Conservation (phyloP, 441 rosid species). For the Euphorbia schlechtendalii region DNA sequence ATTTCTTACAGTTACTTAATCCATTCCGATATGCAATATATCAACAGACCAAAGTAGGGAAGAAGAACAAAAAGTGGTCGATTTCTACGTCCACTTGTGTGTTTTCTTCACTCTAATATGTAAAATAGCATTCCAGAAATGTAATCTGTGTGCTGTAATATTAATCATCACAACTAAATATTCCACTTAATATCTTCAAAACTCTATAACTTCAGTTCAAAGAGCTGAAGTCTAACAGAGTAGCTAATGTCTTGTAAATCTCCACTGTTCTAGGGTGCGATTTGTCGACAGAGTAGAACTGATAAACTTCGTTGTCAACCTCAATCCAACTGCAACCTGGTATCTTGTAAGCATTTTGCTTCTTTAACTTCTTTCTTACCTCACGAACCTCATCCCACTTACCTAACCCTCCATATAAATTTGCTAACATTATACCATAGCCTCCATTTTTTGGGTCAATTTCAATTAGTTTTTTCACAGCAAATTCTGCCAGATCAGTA, state of each 20-base stretch:
- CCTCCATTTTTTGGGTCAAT: constrained; percentile 63
- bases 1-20: no score
- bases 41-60: no score
- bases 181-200: neutral
- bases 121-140: neutral
- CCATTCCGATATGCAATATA: no score
- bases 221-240: constrained; percentile 24
- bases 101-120: no score
- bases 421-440: constrained; percentile 66
- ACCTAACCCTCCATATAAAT: constrained; percentile 60
- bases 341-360: constrained; percentile 51
- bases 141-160: neutral
- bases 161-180: neutral
- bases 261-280: constrained; percentile 53
- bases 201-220: neutral
- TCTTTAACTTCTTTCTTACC: constrained; percentile 55
- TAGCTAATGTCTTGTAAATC: constrained; percentile 41
- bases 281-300: constrained; percentile 57
- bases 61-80: no score
- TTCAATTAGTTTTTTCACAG: constrained; percentile 52
- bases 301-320: constrained; percentile 54
- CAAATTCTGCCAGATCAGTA: constrained; percentile 56
- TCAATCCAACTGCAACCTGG: constrained; percentile 94
- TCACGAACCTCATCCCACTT: constrained; percentile 64
- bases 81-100: no score